Evolutionary conservation across 2,329 filamentous ascomycete species (phyloP), one percentile per base, ranked within the genome.

Genomic region (Cordyceps cicadae): DNA sequence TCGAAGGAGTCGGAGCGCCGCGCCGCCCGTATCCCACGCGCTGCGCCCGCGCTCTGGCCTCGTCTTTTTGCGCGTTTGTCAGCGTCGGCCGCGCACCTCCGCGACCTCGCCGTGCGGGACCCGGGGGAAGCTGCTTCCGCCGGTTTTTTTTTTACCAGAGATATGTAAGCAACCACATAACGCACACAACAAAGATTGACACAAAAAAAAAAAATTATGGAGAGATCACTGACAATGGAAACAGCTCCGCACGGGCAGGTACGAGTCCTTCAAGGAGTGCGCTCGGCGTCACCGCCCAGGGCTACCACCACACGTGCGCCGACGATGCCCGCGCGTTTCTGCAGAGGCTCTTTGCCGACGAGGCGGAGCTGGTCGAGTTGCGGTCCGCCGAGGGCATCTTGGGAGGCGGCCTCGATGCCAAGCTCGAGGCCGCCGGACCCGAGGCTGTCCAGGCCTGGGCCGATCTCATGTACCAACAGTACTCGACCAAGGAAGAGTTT

Each of bases 371-470:
- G 9, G 32, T 62, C 17, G 54, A 63, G 14, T 14, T 64, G 26
- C 62, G 63, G 3, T 60, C 63, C 14, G 50, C 62, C 3, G 62
- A 64, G 24, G 62, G 63, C 6, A 63, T 64, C 11, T 54, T 64
- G 0, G 63, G 63, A 8, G 63, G 63, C 19, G 54, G 63, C 3
- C 51, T 64, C 15, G 60, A 63, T 54, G 56, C 54, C 19, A 62
- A 56, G 45, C 56, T 64, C 5, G 51, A 55, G n/a, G 49, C 46
- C 1, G 49, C 63, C 3, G 59, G 53, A 5, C 37, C 48, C 7
- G 39, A 59, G 3, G 41, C 43, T n/a, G 48, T 61, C 1, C 46
- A 63, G 34, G 50, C 45, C n/a, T 63, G 54, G 62, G 62, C 54
- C 3, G 24, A 50, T 34, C 32, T 63, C 29, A 54, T 63, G 51